Base-by-base conservation (phyloP, 225 moss, liverwort and hornwort genomes). In the Asterella californica region DNA sequence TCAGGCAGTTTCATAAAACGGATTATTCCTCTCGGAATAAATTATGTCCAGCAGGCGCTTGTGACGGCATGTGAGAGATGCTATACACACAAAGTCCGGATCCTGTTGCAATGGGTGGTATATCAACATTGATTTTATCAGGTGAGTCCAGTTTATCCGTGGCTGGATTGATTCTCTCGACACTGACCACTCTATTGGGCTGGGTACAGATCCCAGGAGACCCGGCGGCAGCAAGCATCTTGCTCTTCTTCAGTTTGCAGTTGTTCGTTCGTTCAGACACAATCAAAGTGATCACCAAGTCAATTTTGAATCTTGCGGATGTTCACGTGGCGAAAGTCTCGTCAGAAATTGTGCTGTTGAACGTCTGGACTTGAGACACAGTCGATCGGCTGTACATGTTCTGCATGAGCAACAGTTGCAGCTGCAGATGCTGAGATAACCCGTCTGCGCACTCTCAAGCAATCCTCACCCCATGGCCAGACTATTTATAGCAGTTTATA, bases 271-370 rank as follows among this genome's bases (percentile, higher is more conserved):
- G 70, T 42, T 24, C 42, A 15, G 2, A 42, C 42, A 47, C 47
- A 10, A 45, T 73, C 49, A 29, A 73, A 27, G 49, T 45, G 69
- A 70, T 27, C 27, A 11, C 46, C 29, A 29, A 73, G 73, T 73
- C 37, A 24, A 45, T 72, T n/a, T 15, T 11, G 73, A 29, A 73
- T 73, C n/a, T 73, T 48, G 73, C 22, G 73, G 49, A 48, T 50
- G 48, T 73, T 73, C 42, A 49, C 73, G 49, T 73, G 73, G 73
- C 73, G 73, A 52, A 73, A 73, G 73, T 30, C 73, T 73, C 49
- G 50, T 73, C 73, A 73, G 50, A 49, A 52, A 73, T 49, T 52
- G 49, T 73, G 73, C 50, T 36, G 36, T 67, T 30, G 38, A 70
- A 6, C 14, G 24, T 38, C 38, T 30, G 21, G 69, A 70, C 42